Evolutionary conservation across 2,329 filamentous ascomycete species (phyloP), one percentile per base, ranked within the genome.

Genomic region (Bipolaris gigantea): DNA sequence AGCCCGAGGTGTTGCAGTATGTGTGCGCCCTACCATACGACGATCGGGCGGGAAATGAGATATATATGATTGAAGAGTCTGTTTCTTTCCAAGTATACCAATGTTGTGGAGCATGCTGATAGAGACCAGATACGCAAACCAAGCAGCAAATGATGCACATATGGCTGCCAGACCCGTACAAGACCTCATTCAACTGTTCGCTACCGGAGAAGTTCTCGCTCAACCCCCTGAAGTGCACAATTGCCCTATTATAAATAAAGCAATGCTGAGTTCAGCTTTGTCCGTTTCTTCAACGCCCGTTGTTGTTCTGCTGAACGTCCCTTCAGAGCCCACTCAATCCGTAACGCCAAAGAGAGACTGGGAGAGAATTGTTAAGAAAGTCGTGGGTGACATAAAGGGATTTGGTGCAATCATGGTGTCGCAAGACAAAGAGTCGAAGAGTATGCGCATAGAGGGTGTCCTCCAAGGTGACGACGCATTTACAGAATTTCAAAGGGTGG

Each of bases 51-150:
- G 44, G 47, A 4, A 67, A 54, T 2, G 64, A 63, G 8, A 48
- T 69, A 13, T 69, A 67, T 38, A 67, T 67, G 64, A 64, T 69
- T 27, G 66, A 67, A 52, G 65, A 67, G 51, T 54, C 11, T 3
- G 43, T 45, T 8, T 23, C 6, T 18, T 7, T 25, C 7, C 4
- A 11, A 1, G 15, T 18, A 13, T 19, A 30, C 11, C 10, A 9
- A 32, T 9, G 10, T 7, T 21, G 4, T 18, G 21, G 8, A 9
- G 4, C 2, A 16, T 8, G 27, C 21, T 33, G 11, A 48, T 13
- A 16, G 25, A 1, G 39, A 3, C 6, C 11, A 54, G 51, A 49
- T 68, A 68, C 36, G 59, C 64, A 21, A 60, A 60, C 10, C 59
- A 56, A 49, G 62, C 54, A 23, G 62, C 60, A 18, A 63, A 46